These are phyloP conservation scores for Rhodotorula sp. DNA, from an alignment of 1,284 basidiomycete species.

Conservation along the genomic window DNA sequence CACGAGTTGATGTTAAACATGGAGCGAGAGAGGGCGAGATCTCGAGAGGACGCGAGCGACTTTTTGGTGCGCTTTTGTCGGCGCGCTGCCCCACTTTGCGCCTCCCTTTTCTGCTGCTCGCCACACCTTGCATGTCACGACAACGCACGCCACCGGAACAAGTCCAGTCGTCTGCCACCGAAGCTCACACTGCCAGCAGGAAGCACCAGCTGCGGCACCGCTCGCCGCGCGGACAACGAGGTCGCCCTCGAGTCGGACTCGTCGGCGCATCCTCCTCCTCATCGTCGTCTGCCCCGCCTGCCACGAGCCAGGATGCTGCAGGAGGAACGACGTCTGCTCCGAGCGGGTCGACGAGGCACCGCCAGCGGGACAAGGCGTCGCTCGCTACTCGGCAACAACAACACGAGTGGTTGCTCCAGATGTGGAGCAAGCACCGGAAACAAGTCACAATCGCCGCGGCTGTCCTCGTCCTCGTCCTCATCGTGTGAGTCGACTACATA, in stretches of 20 bases:
- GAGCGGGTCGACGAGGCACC: neutral
- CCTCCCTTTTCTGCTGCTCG: neutral
- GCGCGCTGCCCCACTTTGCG: neutral
- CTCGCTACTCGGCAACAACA: neutral
- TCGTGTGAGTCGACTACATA: constrained; percentile 13
- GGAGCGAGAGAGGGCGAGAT: no score
- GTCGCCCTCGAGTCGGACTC: neutral
- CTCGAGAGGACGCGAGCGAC: no score
- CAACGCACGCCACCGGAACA: neutral
- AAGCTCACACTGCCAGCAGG: neutral
- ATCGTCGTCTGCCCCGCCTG: neutral
- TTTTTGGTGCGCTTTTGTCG: no score
- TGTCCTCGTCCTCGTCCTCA: constrained; percentile 10
- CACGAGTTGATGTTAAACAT: no score
- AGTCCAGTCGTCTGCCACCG: neutral
- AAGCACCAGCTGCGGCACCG: constrained; percentile 16
- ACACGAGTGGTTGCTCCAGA: neutral
- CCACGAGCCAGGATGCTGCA: neutral
- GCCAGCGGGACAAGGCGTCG: neutral
- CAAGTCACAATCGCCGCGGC: neutral
- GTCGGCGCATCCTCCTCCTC: neutral
- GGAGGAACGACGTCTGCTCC: neutral
- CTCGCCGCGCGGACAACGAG: constrained; percentile 13
- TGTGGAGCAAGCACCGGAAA: neutral
- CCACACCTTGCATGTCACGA: neutral